Conservation (phyloP, 768 basidiomycete genomes). For the Termitomyces titanicus region DNA sequence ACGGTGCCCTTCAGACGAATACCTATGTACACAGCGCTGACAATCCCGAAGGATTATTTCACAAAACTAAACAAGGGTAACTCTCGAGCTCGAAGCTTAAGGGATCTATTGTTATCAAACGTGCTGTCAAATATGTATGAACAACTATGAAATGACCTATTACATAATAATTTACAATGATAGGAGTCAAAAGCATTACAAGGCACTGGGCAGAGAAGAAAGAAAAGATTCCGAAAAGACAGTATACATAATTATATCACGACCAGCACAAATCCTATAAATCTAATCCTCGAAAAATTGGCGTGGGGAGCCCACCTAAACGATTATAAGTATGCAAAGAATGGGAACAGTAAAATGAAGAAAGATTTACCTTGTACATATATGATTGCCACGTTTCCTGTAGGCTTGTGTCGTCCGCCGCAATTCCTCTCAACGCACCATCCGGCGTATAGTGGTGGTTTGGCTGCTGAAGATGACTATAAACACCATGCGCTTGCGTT, state of each 20-base stretch:
- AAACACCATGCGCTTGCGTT: slow-evolving; percentile 13
- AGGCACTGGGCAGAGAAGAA: background rate
- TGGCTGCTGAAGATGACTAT: slow-evolving; percentile 20
- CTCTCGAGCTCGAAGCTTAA: too few species aligned
- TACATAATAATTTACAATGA: too few species aligned
- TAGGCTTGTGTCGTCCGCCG: slow-evolving; percentile 50
- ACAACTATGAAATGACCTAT: too few species aligned
- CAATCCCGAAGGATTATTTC: too few species aligned
- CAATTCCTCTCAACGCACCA: slow-evolving; percentile 41
- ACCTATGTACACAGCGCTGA: too few species aligned
- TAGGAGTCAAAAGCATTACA: background rate
- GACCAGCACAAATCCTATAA: background rate
- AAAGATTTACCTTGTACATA: slow-evolving; percentile 48
- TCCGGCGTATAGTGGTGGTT: slow-evolving; percentile 47
- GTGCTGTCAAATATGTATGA: too few species aligned
- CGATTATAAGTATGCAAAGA: background rate
- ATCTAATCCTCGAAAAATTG: slow-evolving; percentile 11
- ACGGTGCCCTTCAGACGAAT: too few species aligned
- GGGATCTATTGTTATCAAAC: too few species aligned
- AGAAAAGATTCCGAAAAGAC: background rate
- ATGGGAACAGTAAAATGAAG: background rate
- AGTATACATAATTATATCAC: background rate
- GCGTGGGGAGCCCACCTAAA: slow-evolving; percentile 11
- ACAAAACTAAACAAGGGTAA: too few species aligned
- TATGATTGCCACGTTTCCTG: slow-evolving; percentile 73